Percentiles rank a stretch among this genome's conserved stretches.
Conservation (phyloP, 192 early-diverging fungal species). For the Linnemannia hyalina region DNA sequence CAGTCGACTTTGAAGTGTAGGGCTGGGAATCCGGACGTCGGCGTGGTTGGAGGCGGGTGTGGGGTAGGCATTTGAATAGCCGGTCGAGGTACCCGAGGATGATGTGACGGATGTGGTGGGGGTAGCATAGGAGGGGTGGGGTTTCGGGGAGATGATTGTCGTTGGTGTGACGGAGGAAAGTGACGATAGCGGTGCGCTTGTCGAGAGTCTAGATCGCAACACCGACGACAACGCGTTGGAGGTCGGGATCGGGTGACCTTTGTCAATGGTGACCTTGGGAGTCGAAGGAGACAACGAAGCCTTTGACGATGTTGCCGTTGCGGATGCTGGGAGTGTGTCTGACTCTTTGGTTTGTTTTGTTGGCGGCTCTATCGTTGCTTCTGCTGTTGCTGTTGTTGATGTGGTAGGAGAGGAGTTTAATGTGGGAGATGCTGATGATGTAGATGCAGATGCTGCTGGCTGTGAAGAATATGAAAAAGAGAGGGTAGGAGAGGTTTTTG, state of each 20-base stretch:
- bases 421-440: constrained; percentile 15
- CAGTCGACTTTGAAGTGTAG: not conserved
- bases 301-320: constrained; percentile 5
- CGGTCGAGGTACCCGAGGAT: constrained; percentile 14
- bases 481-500: constrained; percentile 18
- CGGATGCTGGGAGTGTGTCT: not conserved
- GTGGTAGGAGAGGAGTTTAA: not conserved
- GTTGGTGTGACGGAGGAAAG: constrained; percentile 53
- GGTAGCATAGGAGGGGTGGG: constrained; percentile 29
- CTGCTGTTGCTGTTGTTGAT: not conserved
- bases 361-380: not conserved
- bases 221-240: constrained; percentile 49
- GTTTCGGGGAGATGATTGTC: constrained; percentile 54
- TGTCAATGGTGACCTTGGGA: constrained; percentile 32
- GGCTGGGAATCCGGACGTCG: constrained; percentile 15
- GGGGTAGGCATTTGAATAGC: constrained; percentile 25
- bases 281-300: constrained; percentile 27
- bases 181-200: constrained; percentile 44
- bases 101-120: constrained; percentile 5
- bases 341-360: not conserved
- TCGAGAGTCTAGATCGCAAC: constrained; percentile 41
- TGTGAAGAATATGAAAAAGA: constrained; percentile 22
- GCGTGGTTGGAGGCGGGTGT: constrained; percentile 20
- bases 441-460: not conserved
- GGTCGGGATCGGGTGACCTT: constrained; percentile 55